phyloP scores from a whole-genome alignment of 495 filamentous ascomycete genomes.

The Acidiella bohemica region DNA sequence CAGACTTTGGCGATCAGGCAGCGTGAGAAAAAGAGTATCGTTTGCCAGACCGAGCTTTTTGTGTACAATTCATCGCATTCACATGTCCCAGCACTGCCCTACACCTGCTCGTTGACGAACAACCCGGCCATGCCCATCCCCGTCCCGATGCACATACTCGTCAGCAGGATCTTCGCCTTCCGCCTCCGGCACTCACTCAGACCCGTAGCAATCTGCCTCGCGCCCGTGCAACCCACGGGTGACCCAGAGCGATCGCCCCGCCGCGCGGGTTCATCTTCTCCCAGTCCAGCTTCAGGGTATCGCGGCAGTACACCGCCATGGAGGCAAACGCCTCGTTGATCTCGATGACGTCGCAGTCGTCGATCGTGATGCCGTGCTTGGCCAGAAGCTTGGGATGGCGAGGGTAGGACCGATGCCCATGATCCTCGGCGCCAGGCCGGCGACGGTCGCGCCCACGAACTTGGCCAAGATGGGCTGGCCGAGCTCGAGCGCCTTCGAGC shows the following conservation, averaged over 20 bases:
- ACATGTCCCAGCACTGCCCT: no score
- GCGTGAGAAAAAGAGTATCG: no score
- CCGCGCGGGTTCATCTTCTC: conserved; percentile 84
- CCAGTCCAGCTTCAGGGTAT: conserved; percentile 61
- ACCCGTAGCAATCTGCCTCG: conserved; percentile 64
- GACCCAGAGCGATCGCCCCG: conserved; percentile 84
- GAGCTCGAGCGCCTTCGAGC: conserved; percentile 72
- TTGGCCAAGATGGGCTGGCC: conserved; percentile 89
- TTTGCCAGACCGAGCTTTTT: no score
- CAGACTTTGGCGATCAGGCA: no score
- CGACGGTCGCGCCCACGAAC: conserved; percentile 82
- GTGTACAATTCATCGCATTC: no score
- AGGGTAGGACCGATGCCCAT: conserved; percentile 96
- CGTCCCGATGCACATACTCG: conserved; percentile 31
- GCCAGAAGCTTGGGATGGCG: conserved; percentile 86
- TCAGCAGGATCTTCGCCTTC: conserved; percentile 32
- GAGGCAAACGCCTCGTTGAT: conserved; percentile 96
- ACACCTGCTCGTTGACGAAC: conserved; percentile 30
- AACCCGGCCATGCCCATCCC: conserved; percentile 29
- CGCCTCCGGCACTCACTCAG: conserved; percentile 52
- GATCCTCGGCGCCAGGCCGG: conserved; percentile 77
- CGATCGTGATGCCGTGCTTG: conserved; percentile 63
- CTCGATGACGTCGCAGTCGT: conserved; percentile 82
- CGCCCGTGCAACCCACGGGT: conserved; percentile 84
- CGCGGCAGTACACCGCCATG: conserved; percentile 88